Base-by-base conservation (phyloP, 352 stramenopile species). In the Phytophthora kernoviae region DNA sequence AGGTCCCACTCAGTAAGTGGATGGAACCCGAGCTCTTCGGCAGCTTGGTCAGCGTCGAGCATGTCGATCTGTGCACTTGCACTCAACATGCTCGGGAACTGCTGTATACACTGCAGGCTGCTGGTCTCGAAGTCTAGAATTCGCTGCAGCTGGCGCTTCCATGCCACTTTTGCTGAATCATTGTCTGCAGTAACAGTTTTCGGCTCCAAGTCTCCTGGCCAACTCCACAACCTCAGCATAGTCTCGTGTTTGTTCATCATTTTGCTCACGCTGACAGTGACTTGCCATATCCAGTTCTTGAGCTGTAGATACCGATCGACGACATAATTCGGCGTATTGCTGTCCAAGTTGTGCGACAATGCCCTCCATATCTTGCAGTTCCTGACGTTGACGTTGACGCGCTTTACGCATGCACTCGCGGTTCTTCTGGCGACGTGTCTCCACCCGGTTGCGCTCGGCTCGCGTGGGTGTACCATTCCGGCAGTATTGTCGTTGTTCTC, bases 361-460 rank as follows among this genome's bases (percentile, higher is more conserved):
- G 21, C 17, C 46, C 27, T 62, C 65, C 68, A 73, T 73, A 2
- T 48, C 32, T 4, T 70, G 36, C 24, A 70, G 46, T 27, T 70
- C 50, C 7, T 73, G 54, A 12, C 55, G 53, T 59, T 77, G 62
- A 1, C 59, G 62, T 47, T 77, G 63, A 5, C 68, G 56, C 33
- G 68, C 66, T 34, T 59, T 58, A 10, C 59, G 63, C 63, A 73
- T 77, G 42, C 46, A 77, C 37, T 72, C 68, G 20, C 68, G 62
- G 50, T 76, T 76, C 42, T 66, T 67, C 40, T 63, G 66, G 50
- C 68, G 68, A 12, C 68, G 68, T 32, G 63, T 54, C 46, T 77
- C 63, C 14, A 73, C 3, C 6, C 24, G 6, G 24, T 6, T 6
- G 24, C 24, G 6, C 24, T 30, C 24, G 24, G 24, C 24, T 30